phyloP scores from a whole-genome alignment of 2,329 filamentous ascomycete species.

The Curvularia hawaiiensis region DNA sequence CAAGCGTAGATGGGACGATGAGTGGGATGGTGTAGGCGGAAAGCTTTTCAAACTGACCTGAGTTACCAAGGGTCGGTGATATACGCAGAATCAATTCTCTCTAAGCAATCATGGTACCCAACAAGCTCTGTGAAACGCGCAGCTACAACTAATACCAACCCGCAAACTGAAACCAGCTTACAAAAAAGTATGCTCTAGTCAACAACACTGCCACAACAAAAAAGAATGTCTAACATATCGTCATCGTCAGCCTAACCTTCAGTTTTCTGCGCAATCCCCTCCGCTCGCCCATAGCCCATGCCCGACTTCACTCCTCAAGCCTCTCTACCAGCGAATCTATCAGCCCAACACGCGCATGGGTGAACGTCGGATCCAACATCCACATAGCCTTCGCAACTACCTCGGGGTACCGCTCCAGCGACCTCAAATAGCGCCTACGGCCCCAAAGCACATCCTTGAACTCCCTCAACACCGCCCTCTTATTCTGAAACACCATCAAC shows the following conservation, averaged over 20 bases:
- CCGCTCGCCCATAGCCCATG: too few species aligned
- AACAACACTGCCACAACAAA: background rate
- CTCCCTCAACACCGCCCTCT: background rate
- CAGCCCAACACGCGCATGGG: background rate
- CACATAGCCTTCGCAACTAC: background rate
- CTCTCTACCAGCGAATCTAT: background rate
- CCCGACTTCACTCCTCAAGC: background rate
- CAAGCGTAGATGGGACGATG: constrained; percentile 81
- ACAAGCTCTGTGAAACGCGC: background rate
- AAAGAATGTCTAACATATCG: background rate
- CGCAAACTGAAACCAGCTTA: background rate
- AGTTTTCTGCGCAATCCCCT: background rate
- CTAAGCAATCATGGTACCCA: background rate
- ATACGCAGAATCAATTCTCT: background rate
- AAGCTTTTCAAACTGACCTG: constrained; percentile 59
- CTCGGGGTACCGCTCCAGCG: background rate
- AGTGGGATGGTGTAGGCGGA: constrained; percentile 87
- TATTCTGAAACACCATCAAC: constrained; percentile 1
- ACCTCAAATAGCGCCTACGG: background rate
- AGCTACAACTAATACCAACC: background rate
- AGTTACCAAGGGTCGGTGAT: background rate
- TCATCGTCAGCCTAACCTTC: background rate
- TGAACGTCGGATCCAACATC: background rate
- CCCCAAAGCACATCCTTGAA: background rate
- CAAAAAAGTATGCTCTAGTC: background rate